These are phyloP conservation scores for Podaxis sp. DNA, from an alignment of 768 basidiomycete genomes.

Conservation along the genomic window DNA sequence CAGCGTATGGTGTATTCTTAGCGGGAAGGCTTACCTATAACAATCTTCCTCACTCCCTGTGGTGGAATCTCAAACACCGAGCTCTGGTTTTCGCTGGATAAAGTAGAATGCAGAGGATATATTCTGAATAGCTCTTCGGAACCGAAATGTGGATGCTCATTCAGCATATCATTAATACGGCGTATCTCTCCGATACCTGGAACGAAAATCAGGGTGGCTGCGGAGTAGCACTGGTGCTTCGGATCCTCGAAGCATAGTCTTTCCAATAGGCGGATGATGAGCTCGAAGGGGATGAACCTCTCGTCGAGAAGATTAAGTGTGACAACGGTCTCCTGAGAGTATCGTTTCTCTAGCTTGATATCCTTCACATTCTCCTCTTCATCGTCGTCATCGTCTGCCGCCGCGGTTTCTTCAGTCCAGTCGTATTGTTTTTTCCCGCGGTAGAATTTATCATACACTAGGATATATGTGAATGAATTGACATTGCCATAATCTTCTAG, in stretches of 20 bases:
- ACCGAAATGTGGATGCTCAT: conserved; percentile 72
- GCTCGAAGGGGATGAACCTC: conserved; percentile 84
- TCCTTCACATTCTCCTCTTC: conserved; percentile 36
- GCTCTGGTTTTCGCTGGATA: conserved; percentile 87
- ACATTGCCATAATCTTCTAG: conserved; percentile 1
- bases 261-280: conserved; percentile 82
- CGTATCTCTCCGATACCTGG: conserved; percentile 94
- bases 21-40: conserved; percentile 60
- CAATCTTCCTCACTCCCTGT: conserved; percentile 81
- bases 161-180: conserved; percentile 74
- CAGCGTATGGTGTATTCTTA: neutral
- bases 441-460: conserved; percentile 63
- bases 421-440: conserved; percentile 59
- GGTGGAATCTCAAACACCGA: conserved; percentile 90
- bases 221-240: conserved; percentile 51
- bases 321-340: conserved; percentile 65
- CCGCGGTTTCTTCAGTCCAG: conserved; percentile 71
- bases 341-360: conserved; percentile 70
- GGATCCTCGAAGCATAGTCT: conserved; percentile 70
- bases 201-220: conserved; percentile 88
- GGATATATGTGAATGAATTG: neutral
- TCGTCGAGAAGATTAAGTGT: conserved; percentile 88
- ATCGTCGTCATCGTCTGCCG: conserved; percentile 62
- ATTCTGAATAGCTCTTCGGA: conserved; percentile 57
- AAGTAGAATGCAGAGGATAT: conserved; percentile 87